Evolutionary conservation across 495 filamentous ascomycete species (phyloP), one percentile per base, ranked within the genome.

Genomic region (Penicillium paxilli): DNA sequence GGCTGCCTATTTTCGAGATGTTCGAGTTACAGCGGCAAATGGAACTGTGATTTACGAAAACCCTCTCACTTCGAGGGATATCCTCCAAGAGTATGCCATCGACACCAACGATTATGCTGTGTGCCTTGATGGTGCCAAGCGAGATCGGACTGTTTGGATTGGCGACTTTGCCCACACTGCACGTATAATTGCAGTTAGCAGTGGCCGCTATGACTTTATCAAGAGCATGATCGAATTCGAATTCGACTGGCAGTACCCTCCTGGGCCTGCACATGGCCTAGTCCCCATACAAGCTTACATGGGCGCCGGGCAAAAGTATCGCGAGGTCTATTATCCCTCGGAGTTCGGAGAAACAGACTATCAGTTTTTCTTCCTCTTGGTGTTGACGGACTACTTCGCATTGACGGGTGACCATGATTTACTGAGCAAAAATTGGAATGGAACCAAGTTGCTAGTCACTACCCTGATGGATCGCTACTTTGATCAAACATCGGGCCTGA

Each of bases 1-100:
- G 47, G 44, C 44, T 6, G 68, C 67, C 0, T 61, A 58, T 42
- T 51, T 69, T 32, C 69, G 65, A 37, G 58, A 74, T 50, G 67
- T 71, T 12, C 44, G 32, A 16, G 69, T 68, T 10, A 47, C 38
- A 12, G 58, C 66, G 3, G 23, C 52, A 20, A 71, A 71, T 44
- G 63, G 67, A 3, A 66, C 63, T 0, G 7, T 62, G 9, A 41
- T 72, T 1, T 72, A 72, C 30, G 11, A 47, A 0, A 70, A 70
- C 37, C 32, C 49, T 2, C 49, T 73, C 49, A 63, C 57, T 4
- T 57, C 57, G 4, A 20, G 22, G 1, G 51, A 49, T n/a, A 54
- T 63, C 5, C 47, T 69, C 1, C 53, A 55, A 9, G 66, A 71
- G 35, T 72, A 68, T 37, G 66, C 51, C 2, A 45, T 65, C 3